phyloP scores from a whole-genome alignment of 805 yeast genomes.

The Wickerhamiella occidentalis region DNA sequence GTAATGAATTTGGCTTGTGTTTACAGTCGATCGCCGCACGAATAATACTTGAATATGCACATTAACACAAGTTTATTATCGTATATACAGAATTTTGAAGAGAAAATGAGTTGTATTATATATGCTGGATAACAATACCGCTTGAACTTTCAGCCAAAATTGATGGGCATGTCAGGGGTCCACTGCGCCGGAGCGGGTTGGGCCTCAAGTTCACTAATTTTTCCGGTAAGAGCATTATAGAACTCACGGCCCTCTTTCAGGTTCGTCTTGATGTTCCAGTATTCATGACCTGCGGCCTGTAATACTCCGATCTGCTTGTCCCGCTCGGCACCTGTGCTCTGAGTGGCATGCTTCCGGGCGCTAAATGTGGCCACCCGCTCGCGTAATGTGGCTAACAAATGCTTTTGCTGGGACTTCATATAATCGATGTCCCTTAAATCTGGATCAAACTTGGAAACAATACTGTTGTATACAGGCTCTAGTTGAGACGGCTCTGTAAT shows the following conservation, averaged over 20 bases:
- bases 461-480: slow-evolving; percentile 13
- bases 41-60: background rate
- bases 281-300: slow-evolving; percentile 40
- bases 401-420: background rate
- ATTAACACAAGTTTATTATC: background rate
- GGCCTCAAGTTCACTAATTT: slow-evolving; percentile 35
- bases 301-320: slow-evolving; percentile 36
- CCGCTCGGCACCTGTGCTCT: background rate
- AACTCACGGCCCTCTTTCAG: slow-evolving; percentile 58
- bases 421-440: slow-evolving; percentile 29
- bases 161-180: slow-evolving; percentile 5
- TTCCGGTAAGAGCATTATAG: slow-evolving; percentile 46
- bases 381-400: background rate
- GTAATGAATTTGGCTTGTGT: background rate
- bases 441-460: slow-evolving; percentile 11
- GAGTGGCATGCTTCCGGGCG: slow-evolving; percentile 30
- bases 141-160: slow-evolving; percentile 4
- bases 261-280: slow-evolving; percentile 45
- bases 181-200: slow-evolving; percentile 28
- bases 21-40: background rate
- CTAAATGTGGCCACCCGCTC: slow-evolving; percentile 2
- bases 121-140: too few relatives aligned
- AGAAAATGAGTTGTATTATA: too few relatives aligned
- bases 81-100: too few relatives aligned
- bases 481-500: slow-evolving; percentile 12